These are phyloP conservation scores for Lomentospora prolificans DNA, from an alignment of 2,329 filamentous ascomycete genomes.

Conservation along the genomic window DNA sequence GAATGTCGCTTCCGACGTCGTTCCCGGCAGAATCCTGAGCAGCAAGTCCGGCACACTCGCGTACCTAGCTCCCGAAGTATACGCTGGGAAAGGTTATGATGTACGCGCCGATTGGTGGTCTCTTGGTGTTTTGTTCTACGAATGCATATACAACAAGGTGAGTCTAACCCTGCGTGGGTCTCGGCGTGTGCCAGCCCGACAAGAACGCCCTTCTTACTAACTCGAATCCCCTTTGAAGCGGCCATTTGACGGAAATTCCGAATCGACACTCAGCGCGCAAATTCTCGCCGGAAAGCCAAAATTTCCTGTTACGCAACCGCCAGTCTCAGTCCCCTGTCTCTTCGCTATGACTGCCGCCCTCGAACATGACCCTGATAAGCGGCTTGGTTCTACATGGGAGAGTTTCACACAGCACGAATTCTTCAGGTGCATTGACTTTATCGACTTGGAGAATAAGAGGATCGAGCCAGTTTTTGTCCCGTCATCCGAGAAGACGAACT, in stretches of 20 bases:
- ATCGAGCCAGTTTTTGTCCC: slow-evolving; percentile 87
- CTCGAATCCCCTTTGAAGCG: slow-evolving; percentile 40
- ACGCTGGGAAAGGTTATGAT: slow-evolving; percentile 79
- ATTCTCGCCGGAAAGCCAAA: slow-evolving; percentile 76
- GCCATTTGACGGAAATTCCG: slow-evolving; percentile 84
- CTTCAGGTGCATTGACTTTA: slow-evolving; percentile 79
- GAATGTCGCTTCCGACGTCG: slow-evolving; percentile 95
- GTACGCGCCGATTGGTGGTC: slow-evolving; percentile 98
- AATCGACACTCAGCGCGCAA: slow-evolving; percentile 67
- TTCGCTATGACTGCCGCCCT: slow-evolving; percentile 80
- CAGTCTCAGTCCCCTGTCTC: slow-evolving; percentile 78
- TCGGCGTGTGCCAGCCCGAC: background rate
- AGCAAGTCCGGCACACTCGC: slow-evolving; percentile 96
- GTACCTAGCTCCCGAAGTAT: slow-evolving; percentile 93
- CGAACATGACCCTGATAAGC: slow-evolving; percentile 66
- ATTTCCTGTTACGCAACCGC: slow-evolving; percentile 85
- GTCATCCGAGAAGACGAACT: slow-evolving; percentile 96
- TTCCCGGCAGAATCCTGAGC: slow-evolving; percentile 70
- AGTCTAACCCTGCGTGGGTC: slow-evolving; percentile 15
- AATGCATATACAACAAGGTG: slow-evolving; percentile 99
- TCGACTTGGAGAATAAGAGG: slow-evolving; percentile 72
- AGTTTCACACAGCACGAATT: slow-evolving; percentile 83
- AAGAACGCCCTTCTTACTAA: background rate
- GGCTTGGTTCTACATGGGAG: slow-evolving; percentile 80
- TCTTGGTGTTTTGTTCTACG: slow-evolving; percentile 93